These are phyloP conservation scores for Phyllosticta paracitricarpa DNA, from an alignment of 2,329 filamentous ascomycete genomes.

Conservation along the genomic window DNA sequence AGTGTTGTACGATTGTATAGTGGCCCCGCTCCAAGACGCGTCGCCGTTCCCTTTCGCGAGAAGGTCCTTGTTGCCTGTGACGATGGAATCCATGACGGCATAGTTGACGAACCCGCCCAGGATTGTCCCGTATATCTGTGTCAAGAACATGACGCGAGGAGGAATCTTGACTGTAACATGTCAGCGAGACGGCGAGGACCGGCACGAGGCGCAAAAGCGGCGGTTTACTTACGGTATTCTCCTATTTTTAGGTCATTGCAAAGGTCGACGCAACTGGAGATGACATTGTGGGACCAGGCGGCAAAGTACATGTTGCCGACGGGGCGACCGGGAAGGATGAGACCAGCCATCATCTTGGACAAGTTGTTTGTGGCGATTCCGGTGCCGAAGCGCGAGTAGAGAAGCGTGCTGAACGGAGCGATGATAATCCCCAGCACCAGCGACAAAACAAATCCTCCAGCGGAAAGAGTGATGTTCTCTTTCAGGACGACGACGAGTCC, in stretches of 20 bases:
- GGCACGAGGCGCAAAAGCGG: no score
- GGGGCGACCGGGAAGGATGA: conserved; percentile 41
- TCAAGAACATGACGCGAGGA: conserved; percentile 45
- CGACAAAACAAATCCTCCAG: not conserved
- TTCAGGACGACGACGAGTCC: conserved; percentile 16
- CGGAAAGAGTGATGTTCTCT: not conserved
- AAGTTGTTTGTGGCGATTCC: conserved; percentile 51
- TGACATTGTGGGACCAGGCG: conserved; percentile 49
- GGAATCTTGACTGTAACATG: conserved; percentile 39
- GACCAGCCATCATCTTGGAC: conserved; percentile 47
- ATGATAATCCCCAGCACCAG: conserved; percentile 24
- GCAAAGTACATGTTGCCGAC: conserved; percentile 51
- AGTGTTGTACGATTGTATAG: conserved; percentile 34
- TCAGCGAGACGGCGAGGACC: not conserved
- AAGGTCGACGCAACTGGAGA: conserved; percentile 40
- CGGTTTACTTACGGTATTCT: conserved; percentile 40
- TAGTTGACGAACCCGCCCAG: conserved; percentile 47
- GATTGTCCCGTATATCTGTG: conserved; percentile 46
- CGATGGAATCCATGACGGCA: conserved; percentile 46
- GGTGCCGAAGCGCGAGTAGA: conserved; percentile 45
- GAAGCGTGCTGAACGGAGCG: conserved; percentile 43
- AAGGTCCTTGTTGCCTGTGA: conserved; percentile 39
- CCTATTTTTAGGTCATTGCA: conserved; percentile 49
- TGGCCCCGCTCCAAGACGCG: conserved; percentile 44
- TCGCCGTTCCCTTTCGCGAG: conserved; percentile 39